These are phyloP conservation scores for Xylaria curta DNA, from an alignment of 495 filamentous ascomycete genomes.

Conservation along the genomic window DNA sequence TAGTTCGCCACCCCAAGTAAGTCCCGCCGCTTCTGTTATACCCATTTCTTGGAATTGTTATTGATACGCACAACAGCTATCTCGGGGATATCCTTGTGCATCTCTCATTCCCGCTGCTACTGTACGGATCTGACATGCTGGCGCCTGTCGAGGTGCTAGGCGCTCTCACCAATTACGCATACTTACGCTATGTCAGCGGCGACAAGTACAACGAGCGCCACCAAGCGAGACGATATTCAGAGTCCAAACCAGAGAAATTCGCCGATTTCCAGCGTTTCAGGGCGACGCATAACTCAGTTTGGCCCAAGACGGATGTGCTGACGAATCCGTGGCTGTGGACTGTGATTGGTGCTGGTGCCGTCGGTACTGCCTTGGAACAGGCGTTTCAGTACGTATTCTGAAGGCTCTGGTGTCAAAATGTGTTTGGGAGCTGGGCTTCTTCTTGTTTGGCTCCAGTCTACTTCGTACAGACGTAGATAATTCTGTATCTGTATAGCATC, in stretches of 20 bases:
- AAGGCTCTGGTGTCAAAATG: neutral
- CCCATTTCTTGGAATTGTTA: neutral
- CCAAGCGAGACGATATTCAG: slow-evolving; percentile 57
- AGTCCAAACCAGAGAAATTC: slow-evolving; percentile 55
- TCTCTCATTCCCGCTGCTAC: slow-evolving; percentile 54
- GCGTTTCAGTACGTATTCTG: slow-evolving; percentile 24
- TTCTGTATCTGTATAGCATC: too few species aligned
- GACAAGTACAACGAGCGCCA: slow-evolving; percentile 60
- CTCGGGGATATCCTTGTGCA: slow-evolving; percentile 64
- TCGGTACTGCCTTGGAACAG: slow-evolving; percentile 39
- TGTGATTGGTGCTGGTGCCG: slow-evolving; percentile 53
- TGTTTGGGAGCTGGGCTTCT: neutral
- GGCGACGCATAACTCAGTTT: slow-evolving; percentile 63
- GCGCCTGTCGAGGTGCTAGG: slow-evolving; percentile 61
- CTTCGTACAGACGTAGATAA: too few species aligned
- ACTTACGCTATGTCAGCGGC: slow-evolving; percentile 61
- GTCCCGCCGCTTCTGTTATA: slow-evolving; percentile 27
- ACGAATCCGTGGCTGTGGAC: slow-evolving; percentile 62
- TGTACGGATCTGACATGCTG: slow-evolving; percentile 58
- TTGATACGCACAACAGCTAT: slow-evolving; percentile 48
- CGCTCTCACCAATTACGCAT: slow-evolving; percentile 62
- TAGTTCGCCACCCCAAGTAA: slow-evolving; percentile 67
- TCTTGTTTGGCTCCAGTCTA: neutral
- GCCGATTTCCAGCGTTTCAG: slow-evolving; percentile 56
- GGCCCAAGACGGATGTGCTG: slow-evolving; percentile 56